These are phyloP conservation scores for Crassisporium funariophilum DNA, from an alignment of 768 basidiomycete genomes.

Conservation along the genomic window DNA sequence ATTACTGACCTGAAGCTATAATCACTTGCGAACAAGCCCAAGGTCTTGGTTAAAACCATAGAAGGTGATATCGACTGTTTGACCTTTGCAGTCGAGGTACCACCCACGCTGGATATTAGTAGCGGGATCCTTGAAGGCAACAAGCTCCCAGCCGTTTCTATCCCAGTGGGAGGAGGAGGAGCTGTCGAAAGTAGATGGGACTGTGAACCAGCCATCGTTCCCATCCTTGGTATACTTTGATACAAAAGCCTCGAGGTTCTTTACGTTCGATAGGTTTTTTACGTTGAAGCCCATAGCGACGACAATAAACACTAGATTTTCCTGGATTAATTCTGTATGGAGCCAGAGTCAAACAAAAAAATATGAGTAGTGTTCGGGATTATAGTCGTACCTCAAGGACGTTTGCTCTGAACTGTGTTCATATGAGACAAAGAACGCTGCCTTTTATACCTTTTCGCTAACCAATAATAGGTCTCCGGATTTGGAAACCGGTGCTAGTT, in stretches of 20 bases:
- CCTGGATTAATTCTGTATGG: too few species aligned
- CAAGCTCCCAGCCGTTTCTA: conserved; percentile 11
- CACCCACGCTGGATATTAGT: conserved; percentile 9
- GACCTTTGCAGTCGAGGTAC: conserved; percentile 5
- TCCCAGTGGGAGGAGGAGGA: background rate
- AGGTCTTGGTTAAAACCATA: conserved; percentile 12
- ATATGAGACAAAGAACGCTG: too few species aligned
- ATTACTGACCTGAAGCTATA: too few species aligned
- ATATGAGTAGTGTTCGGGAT: too few species aligned
- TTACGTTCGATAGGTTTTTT: background rate
- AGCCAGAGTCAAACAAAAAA: too few species aligned
- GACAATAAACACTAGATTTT: too few species aligned
- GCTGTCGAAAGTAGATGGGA: background rate
- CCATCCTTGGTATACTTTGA: conserved; percentile 5
- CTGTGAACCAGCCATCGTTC: conserved; percentile 1
- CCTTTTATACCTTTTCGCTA: too few species aligned
- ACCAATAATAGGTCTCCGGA: too few species aligned
- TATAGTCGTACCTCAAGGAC: too few species aligned
- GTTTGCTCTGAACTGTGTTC: too few species aligned
- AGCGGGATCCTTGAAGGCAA: conserved; percentile 7
- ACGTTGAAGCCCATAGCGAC: conserved; percentile 11
- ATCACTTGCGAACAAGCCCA: conserved; percentile 4
- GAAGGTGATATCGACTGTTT: conserved; percentile 12
- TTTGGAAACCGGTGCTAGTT: too few species aligned
- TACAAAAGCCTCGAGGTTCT: conserved; percentile 4